phyloP scores from a whole-genome alignment of 345 rosid species.

The Lumnitzera littorea region DNA sequence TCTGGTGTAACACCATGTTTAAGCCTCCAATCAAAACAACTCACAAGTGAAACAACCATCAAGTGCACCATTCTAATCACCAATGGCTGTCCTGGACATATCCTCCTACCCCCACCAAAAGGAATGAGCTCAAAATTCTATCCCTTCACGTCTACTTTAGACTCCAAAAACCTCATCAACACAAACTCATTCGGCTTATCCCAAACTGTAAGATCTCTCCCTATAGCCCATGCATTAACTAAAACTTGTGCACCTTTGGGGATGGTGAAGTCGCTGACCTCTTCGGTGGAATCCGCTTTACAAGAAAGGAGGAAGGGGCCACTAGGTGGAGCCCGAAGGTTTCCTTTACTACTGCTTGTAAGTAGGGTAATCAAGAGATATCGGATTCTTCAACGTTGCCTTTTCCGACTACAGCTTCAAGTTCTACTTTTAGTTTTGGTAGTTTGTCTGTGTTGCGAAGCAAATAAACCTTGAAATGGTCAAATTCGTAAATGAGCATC shows the following conservation, averaged over 20 bases:
- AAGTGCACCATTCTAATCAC: constrained; percentile 20
- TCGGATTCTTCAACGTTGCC: constrained; percentile 18
- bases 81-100: constrained; percentile 26
- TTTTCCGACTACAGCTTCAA: constrained; percentile 11
- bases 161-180: constrained; percentile 23
- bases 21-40: constrained; percentile 23
- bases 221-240: constrained; percentile 19
- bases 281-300: constrained; percentile 2
- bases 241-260: constrained; percentile 16
- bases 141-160: constrained; percentile 14
- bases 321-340: constrained; percentile 18
- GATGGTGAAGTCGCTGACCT: constrained; percentile 11
- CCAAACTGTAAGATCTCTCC: constrained; percentile 15
- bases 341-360: constrained; percentile 18
- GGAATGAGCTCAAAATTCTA: constrained; percentile 20
- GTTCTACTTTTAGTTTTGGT: constrained; percentile 2
- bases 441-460: too few species aligned
- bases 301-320: constrained; percentile 16
- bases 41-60: constrained; percentile 23
- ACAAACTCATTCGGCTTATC: constrained; percentile 9
- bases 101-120: constrained; percentile 28
- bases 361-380: constrained; percentile 10
- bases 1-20: constrained; percentile 12
- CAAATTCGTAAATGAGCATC: too few species aligned
- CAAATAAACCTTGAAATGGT: too few species aligned